These are phyloP conservation scores for Codiaeum variegatum DNA, from an alignment of 441 rosid genomes.

Conservation along the genomic window DNA sequence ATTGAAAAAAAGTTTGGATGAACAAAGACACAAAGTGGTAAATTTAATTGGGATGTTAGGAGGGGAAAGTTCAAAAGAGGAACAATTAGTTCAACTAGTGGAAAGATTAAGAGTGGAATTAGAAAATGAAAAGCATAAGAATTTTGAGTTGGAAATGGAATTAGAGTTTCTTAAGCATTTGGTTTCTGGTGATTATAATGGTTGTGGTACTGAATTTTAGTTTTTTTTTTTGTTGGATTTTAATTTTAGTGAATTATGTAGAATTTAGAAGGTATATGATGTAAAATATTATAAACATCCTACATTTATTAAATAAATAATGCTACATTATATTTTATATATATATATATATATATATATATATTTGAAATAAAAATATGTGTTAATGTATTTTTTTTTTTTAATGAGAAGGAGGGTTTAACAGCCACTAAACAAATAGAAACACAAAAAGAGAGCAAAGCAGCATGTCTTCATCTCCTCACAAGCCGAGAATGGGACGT, in stretches of 20 bases:
- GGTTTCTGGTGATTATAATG: constrained; percentile 24
- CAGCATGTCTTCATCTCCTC: too few relatives aligned
- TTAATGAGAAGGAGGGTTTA: too few relatives aligned
- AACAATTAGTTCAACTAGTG: constrained; percentile 30
- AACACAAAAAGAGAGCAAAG: too few relatives aligned
- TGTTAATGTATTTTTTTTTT: too few relatives aligned
- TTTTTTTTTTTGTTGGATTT: background rate
- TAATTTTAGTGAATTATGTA: background rate
- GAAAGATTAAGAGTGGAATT: constrained; percentile 52
- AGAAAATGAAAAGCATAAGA: constrained; percentile 53
- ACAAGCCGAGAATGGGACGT: too few relatives aligned
- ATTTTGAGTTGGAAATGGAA: constrained; percentile 45
- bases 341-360: too few relatives aligned
- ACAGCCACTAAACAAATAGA: too few relatives aligned
- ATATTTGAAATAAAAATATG: too few relatives aligned
- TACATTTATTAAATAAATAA: too few relatives aligned
- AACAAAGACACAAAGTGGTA: constrained; percentile 48
- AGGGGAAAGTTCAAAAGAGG: constrained; percentile 40
- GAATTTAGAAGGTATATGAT: too few relatives aligned
- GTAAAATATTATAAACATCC: too few relatives aligned
- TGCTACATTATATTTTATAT: too few relatives aligned
- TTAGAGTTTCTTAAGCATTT: constrained; percentile 35
- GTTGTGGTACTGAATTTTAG: constrained; percentile 15
- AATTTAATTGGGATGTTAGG: constrained; percentile 47
- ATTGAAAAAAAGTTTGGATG: constrained; percentile 64